These are phyloP conservation scores for Vickermania ingenoplastis DNA, from an alignment of 208 protist genomes.

Conservation along the genomic window DNA sequence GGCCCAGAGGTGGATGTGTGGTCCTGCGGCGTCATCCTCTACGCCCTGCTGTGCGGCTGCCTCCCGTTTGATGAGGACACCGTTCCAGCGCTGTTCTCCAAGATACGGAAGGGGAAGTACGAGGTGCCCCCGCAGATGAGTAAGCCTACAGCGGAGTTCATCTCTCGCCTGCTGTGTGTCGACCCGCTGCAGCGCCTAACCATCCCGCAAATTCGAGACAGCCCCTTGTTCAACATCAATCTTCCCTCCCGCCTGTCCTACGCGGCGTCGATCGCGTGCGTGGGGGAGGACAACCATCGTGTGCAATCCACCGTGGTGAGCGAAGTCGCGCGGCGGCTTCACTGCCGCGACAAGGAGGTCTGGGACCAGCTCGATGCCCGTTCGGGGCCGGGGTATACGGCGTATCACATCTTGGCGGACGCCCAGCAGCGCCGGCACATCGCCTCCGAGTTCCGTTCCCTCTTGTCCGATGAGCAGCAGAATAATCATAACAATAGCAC, in stretches of 20 bases:
- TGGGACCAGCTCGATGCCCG: constrained; percentile 49
- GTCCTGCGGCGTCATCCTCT: constrained; percentile 94
- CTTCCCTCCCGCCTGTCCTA: constrained; percentile 76
- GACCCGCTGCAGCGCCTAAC: constrained; percentile 85
- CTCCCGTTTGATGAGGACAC: constrained; percentile 91
- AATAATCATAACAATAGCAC: not conserved
- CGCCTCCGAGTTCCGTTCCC: constrained; percentile 43
- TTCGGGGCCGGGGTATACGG: constrained; percentile 49
- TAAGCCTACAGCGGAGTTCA: constrained; percentile 54
- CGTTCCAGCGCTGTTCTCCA: constrained; percentile 85
- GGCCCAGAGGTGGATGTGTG: constrained; percentile 92
- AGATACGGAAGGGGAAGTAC: constrained; percentile 89
- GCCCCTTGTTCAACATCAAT: constrained; percentile 80
- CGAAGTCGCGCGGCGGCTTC: constrained; percentile 42
- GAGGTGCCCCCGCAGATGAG: constrained; percentile 52
- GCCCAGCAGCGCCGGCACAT: constrained; percentile 52
- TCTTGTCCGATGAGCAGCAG: constrained; percentile 10
- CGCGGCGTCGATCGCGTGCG: constrained; percentile 57
- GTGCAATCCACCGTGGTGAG: constrained; percentile 55
- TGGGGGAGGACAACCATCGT: constrained; percentile 37
- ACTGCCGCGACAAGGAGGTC: constrained; percentile 58
- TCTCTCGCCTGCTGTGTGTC: constrained; percentile 82
- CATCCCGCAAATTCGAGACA: constrained; percentile 84
- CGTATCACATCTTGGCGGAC: constrained; percentile 83
- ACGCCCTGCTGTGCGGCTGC: constrained; percentile 87